Percentiles rank a stretch among this genome's conserved stretches.
These are phyloP conservation scores for Hanseniaspora pseudoguilliermondii DNA, from an alignment of 805 yeast species.

Conservation along the genomic window DNA sequence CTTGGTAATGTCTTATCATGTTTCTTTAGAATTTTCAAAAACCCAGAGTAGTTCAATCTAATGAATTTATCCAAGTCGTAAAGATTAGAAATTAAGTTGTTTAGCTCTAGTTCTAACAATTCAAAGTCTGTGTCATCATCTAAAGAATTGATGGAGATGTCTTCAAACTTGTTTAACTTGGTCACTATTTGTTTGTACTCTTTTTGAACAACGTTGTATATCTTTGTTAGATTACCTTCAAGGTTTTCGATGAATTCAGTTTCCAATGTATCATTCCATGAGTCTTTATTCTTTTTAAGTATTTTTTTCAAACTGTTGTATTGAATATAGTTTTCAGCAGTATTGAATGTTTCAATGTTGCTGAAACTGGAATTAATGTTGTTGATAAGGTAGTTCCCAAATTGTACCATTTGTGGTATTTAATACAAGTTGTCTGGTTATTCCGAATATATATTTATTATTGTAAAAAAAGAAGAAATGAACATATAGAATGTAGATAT, in stretches of 20 bases:
- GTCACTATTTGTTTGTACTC: constrained; percentile 70
- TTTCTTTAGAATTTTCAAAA: constrained; percentile 90
- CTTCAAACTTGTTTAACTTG: constrained; percentile 57
- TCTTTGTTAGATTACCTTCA: constrained; percentile 83
- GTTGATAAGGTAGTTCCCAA: constrained; percentile 36
- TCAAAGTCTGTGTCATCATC: constrained; percentile 58
- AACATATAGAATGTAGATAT: too few relatives aligned
- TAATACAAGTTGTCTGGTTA: constrained; percentile 6
- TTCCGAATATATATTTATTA: background rate
- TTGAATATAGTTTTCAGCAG: constrained; percentile 73
- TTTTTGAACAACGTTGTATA: constrained; percentile 78
- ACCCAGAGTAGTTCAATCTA: constrained; percentile 88
- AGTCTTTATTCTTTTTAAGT: constrained; percentile 37
- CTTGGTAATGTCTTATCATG: constrained; percentile 76
- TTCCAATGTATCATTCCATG: constrained; percentile 70
- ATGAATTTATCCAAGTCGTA: constrained; percentile 93
- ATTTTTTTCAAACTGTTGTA: constrained; percentile 74
- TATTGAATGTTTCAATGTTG: constrained; percentile 75
- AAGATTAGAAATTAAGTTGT: constrained; percentile 90
- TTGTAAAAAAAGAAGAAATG: too few relatives aligned
- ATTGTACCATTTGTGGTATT: constrained; percentile 54
- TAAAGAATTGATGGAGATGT: constrained; percentile 37
- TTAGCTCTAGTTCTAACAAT: constrained; percentile 59
- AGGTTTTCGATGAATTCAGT: constrained; percentile 63
- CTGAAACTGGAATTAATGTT: constrained; percentile 23